These are phyloP conservation scores for Lepidium aucheri DNA, from an alignment of 345 rosid genomes.

Conservation along the genomic window DNA sequence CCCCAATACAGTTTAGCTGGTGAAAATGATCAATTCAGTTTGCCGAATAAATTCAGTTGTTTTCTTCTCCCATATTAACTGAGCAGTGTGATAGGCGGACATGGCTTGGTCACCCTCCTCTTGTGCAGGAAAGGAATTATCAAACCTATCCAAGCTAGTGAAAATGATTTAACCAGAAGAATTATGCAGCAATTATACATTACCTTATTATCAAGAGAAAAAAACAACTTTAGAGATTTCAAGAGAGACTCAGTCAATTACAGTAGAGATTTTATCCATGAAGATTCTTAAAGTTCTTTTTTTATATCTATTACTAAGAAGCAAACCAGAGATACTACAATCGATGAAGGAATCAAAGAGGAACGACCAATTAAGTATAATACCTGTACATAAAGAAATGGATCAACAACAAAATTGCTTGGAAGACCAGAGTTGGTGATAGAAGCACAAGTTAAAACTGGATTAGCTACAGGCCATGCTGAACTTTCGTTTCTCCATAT, in stretches of 20 bases:
- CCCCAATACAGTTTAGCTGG: too few relatives aligned
- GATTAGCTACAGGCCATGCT: conserved; percentile 96
- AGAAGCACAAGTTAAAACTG: conserved; percentile 87
- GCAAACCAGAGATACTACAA: background rate
- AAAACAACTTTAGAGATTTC: too few relatives aligned
- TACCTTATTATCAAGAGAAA: too few relatives aligned
- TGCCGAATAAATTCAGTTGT: too few relatives aligned
- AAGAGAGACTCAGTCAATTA: background rate
- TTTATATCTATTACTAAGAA: background rate
- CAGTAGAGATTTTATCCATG: background rate
- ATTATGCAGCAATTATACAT: too few relatives aligned
- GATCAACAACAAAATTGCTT: conserved; percentile 94
- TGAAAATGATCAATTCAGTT: too few relatives aligned
- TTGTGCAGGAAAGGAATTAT: conserved; percentile 82
- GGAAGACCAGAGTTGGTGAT: conserved; percentile 64
- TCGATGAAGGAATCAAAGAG: background rate
- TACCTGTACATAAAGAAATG: conserved; percentile 84
- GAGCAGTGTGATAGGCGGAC: conserved; percentile 93
- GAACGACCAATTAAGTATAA: background rate
- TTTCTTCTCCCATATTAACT: too few relatives aligned
- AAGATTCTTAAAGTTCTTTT: background rate
- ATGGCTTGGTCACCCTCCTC: conserved; percentile 98
- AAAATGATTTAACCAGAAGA: too few relatives aligned
- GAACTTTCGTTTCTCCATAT: conserved; percentile 66
- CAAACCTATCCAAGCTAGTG: conserved; percentile 95